These are phyloP conservation scores for Pelargonium citronellum DNA, from an alignment of 441 rosid species.

Conservation along the genomic window DNA sequence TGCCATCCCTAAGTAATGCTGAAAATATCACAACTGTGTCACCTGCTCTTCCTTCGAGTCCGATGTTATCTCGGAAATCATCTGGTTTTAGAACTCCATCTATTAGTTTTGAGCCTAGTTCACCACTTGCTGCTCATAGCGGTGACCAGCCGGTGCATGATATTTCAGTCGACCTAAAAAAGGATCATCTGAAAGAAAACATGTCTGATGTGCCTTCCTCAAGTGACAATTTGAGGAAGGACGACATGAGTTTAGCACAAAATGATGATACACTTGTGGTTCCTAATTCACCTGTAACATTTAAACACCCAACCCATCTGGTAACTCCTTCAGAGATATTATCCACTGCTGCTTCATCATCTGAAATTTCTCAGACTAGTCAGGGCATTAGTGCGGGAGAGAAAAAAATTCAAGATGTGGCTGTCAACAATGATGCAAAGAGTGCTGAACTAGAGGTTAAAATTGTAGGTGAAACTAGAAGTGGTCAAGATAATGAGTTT, in stretches of 20 bases:
- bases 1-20: slow-evolving; percentile 31
- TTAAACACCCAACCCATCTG: slow-evolving; percentile 48
- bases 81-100: slow-evolving; percentile 50
- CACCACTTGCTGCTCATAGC: slow-evolving; percentile 32
- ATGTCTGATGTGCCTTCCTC: slow-evolving; percentile 30
- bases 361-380: slow-evolving; percentile 34
- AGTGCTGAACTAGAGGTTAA: slow-evolving; percentile 37
- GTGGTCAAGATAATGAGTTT: slow-evolving; percentile 28
- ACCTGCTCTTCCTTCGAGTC: slow-evolving; percentile 52
- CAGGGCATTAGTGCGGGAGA: slow-evolving; percentile 30
- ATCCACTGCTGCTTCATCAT: slow-evolving; percentile 33
- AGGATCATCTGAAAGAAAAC: slow-evolving; percentile 28
- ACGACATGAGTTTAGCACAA: slow-evolving; percentile 26
- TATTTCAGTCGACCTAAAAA: slow-evolving; percentile 25
- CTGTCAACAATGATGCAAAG: slow-evolving; percentile 29
- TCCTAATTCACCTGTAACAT: slow-evolving; percentile 30
- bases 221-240: slow-evolving; percentile 32
- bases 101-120: slow-evolving; percentile 26
- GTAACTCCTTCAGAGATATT: slow-evolving; percentile 52
- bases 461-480: slow-evolving; percentile 36
- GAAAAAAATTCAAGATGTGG: slow-evolving; percentile 32
- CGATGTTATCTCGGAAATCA: slow-evolving; percentile 41
- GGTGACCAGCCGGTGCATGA: slow-evolving; percentile 34
- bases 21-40: slow-evolving; percentile 33
- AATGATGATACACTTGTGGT: slow-evolving; percentile 31